phyloP scores from a whole-genome alignment of 495 filamentous ascomycete species.

The Penicillium ochrochloron region DNA sequence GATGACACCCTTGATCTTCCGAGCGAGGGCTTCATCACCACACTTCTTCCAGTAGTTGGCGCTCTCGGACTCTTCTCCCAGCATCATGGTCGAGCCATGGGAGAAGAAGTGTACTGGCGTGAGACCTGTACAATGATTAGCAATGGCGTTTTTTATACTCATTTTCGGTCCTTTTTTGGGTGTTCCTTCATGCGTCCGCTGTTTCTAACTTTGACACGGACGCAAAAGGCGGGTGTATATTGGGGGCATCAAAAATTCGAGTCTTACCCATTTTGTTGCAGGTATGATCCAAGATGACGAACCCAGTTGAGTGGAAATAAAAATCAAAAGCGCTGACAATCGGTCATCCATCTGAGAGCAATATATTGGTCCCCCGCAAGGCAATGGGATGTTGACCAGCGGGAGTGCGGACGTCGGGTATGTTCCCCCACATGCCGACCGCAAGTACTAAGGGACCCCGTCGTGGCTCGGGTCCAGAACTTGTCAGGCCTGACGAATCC shows the following conservation, averaged over 20 bases:
- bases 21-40: slow-evolving; percentile 60
- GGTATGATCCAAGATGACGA: background rate
- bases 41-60: slow-evolving; percentile 66
- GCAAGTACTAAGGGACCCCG: no score
- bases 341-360: background rate
- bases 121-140: slow-evolving; percentile 22
- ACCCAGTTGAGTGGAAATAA: background rate
- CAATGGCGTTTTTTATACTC: background rate
- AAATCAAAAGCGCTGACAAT: background rate
- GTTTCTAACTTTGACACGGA: background rate
- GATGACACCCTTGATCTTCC: slow-evolving; percentile 60
- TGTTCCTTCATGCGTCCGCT: background rate
- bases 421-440: slow-evolving; percentile 31
- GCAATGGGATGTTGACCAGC: background rate
- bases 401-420: slow-evolving; percentile 14
- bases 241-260: background rate
- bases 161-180: background rate
- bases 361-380: slow-evolving; percentile 9
- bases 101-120: slow-evolving; percentile 70
- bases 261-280: slow-evolving; percentile 7
- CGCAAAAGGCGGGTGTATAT: background rate
- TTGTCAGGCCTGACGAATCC: background rate
- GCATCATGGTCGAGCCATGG: slow-evolving; percentile 71
- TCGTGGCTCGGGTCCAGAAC: background rate
- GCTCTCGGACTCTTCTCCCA: slow-evolving; percentile 61